Evolutionary conservation across 352 stramenopile genomes (phyloP).

Genomic region (Stramenopiles sp.): DNA sequence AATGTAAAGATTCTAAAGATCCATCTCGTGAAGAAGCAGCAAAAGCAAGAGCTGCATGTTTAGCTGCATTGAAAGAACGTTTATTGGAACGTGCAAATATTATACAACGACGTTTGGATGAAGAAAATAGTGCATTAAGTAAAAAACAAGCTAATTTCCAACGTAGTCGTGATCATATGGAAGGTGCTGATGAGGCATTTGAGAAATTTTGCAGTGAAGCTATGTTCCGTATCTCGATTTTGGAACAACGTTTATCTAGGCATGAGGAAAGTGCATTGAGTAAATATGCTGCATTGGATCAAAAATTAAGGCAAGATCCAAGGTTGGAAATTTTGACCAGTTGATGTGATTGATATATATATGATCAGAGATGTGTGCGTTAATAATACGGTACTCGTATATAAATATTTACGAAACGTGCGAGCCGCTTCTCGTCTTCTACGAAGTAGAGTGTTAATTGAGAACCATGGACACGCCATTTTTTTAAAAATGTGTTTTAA

Average conservation of each 20-base stretch:
- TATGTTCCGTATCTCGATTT: constrained; percentile 85
- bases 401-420: too few species aligned
- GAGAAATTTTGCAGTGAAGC: constrained; percentile 76
- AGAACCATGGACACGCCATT: too few species aligned
- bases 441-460: too few species aligned
- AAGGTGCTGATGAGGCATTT: constrained; percentile 60
- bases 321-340: constrained; percentile 27
- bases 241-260: constrained; percentile 67
- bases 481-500: too few species aligned
- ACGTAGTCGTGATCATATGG: constrained; percentile 62
- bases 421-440: too few species aligned
- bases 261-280: constrained; percentile 73
- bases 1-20: constrained; percentile 28
- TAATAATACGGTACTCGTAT: too few species aligned
- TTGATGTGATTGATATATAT: too few species aligned
- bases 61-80: constrained; percentile 71
- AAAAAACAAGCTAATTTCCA: constrained; percentile 76
- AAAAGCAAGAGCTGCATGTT: constrained; percentile 55
- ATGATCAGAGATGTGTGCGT: too few species aligned
- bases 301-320: constrained; percentile 57
- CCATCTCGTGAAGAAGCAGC: constrained; percentile 54
- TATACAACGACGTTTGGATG: constrained; percentile 72
- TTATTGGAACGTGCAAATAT: constrained; percentile 76
- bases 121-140: constrained; percentile 62
- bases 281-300: constrained; percentile 78